phyloP scores from a whole-genome alignment of 2,329 filamentous ascomycete species.

The Paraconiothyrium sp. region DNA sequence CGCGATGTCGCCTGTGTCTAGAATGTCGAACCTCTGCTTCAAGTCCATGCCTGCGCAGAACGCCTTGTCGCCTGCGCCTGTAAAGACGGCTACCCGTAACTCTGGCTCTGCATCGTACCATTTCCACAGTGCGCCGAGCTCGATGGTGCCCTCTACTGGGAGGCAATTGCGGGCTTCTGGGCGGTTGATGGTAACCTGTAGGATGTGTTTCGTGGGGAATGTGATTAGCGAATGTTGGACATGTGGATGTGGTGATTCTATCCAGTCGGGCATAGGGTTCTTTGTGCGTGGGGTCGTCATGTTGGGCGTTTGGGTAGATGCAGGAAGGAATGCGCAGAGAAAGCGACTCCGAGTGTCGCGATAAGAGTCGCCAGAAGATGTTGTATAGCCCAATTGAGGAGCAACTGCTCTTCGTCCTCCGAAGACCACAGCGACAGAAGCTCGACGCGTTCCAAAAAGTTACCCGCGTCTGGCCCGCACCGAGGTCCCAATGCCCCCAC shows the following conservation, averaged over 20 bases:
- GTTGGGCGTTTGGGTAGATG: constrained; percentile 6
- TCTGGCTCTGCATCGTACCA: constrained; percentile 61
- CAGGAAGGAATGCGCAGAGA: not conserved
- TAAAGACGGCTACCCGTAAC: constrained; percentile 53
- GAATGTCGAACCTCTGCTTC: constrained; percentile 45
- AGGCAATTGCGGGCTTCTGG: constrained; percentile 53
- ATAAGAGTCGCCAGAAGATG: not conserved
- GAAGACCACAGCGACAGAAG: not conserved
- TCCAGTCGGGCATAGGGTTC: constrained; percentile 45
- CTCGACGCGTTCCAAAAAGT: constrained; percentile 10
- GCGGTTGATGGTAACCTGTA: constrained; percentile 60
- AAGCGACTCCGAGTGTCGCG: not conserved
- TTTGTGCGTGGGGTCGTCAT: constrained; percentile 32
- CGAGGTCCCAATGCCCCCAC: not conserved
- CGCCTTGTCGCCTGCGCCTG: constrained; percentile 59
- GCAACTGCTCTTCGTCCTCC: not conserved
- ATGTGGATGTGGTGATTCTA: constrained; percentile 33
- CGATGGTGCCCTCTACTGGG: constrained; percentile 46
- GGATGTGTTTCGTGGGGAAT: constrained; percentile 54
- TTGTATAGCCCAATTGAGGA: not conserved
- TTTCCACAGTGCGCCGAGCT: constrained; percentile 56
- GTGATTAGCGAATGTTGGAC: constrained; percentile 41
- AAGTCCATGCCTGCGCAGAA: constrained; percentile 63
- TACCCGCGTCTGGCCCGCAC: not conserved
- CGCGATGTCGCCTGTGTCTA: constrained; percentile 25